Conservation (phyloP, 179 eudicot genomes). For the Nepenthes alata region DNA sequence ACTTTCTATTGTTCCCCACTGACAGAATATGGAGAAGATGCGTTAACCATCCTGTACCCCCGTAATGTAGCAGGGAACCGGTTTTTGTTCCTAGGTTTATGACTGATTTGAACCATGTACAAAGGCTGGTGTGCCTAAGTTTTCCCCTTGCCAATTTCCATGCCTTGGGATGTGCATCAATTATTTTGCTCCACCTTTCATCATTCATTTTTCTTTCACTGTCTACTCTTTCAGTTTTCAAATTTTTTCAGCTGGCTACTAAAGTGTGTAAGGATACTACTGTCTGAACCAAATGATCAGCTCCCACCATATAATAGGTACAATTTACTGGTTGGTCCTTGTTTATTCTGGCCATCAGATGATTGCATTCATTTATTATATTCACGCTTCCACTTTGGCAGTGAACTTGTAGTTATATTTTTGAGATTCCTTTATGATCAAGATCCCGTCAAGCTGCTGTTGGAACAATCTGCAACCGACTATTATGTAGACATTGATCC, state of each 20-base stretch:
- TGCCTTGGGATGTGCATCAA: background rate
- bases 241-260: slow-evolving; percentile 92
- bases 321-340: slow-evolving; percentile 7
- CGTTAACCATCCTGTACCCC: no score
- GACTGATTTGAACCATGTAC: no score
- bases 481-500: slow-evolving; percentile 47
- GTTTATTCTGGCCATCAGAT: background rate
- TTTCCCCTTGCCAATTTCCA: background rate
- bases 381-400: slow-evolving; percentile 24
- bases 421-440: slow-evolving; percentile 82
- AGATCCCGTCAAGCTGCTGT: slow-evolving; percentile 74
- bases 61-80: no score
- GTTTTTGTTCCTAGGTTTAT: no score
- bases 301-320: slow-evolving; percentile 76
- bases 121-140: background rate
- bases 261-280: slow-evolving; percentile 69
- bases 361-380: background rate
- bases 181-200: background rate
- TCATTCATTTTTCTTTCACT: slow-evolving; percentile 1
- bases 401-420: slow-evolving; percentile 86
- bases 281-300: slow-evolving; percentile 89
- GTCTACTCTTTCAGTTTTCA: slow-evolving; percentile 47
- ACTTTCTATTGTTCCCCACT: no score
- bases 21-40: no score
- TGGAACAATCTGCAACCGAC: slow-evolving; percentile 50